Evolutionary conservation across 2,329 filamentous ascomycete species (phyloP).

Genomic region (Aspergillus nomiae): DNA sequence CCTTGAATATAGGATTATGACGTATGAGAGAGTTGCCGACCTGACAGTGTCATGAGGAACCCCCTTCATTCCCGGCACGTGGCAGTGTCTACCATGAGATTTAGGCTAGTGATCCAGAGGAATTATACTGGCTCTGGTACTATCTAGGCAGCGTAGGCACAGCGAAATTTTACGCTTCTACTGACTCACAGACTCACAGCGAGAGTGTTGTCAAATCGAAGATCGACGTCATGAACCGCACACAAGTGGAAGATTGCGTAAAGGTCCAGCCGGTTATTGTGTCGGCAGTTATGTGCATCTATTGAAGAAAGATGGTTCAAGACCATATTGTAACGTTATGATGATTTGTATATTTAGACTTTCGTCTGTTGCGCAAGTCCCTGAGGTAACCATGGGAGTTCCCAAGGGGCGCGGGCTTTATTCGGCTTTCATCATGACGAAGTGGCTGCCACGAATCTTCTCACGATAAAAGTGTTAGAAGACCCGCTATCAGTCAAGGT

Average conservation of each 20-base stretch:
- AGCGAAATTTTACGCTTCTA: background rate
- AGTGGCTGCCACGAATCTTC: background rate
- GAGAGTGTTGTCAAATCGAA: background rate
- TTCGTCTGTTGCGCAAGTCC: background rate
- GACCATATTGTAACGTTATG: conserved; percentile 4
- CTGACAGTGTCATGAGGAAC: background rate
- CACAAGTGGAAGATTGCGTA: background rate
- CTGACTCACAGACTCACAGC: background rate
- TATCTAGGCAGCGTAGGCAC: background rate
- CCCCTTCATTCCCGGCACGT: background rate
- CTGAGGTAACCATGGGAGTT: background rate
- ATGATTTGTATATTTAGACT: background rate
- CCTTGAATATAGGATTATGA: background rate
- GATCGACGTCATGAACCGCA: background rate
- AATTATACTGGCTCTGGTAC: no score
- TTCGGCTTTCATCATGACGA: background rate
- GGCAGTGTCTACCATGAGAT: background rate
- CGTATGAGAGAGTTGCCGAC: background rate
- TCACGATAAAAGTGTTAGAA: background rate
- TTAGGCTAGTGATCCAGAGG: background rate
- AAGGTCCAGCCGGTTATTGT: background rate
- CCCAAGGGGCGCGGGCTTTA: background rate
- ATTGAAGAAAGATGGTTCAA: background rate
- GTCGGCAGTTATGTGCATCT: background rate
- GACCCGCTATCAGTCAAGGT: background rate